phyloP scores from a whole-genome alignment of 2,329 filamentous ascomycete genomes.

The Bipolaris oryzae region DNA sequence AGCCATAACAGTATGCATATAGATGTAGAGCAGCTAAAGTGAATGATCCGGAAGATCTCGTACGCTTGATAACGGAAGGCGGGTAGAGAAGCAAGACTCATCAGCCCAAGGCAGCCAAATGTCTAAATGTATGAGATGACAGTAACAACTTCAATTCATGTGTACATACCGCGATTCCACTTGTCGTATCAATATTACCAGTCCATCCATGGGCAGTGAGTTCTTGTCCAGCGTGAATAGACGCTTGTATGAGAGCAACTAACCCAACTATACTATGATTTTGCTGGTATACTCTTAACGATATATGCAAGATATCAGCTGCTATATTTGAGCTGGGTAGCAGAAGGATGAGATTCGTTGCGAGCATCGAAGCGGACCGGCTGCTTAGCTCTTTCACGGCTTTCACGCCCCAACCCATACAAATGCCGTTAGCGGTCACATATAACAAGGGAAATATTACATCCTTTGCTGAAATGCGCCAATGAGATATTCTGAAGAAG shows the following conservation, averaged over 20 bases:
- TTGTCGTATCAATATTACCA: background rate
- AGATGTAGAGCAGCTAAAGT: conserved; percentile 15
- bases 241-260: conserved; percentile 10
- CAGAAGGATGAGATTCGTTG: conserved; percentile 18
- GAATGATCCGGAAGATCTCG: conserved; percentile 11
- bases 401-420: conserved; percentile 6
- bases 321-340: conserved; percentile 8
- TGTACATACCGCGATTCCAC: background rate
- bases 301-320: conserved; percentile 15
- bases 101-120: conserved; percentile 6
- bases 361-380: conserved; percentile 13
- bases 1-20: conserved; percentile 20
- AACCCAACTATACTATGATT: conserved; percentile 11
- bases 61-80: conserved; percentile 4
- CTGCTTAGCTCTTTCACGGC: conserved; percentile 14
- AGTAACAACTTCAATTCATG: background rate
- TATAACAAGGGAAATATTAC: conserved; percentile 3
- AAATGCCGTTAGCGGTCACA: conserved; percentile 12
- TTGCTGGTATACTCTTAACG: conserved; percentile 5
- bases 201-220: conserved; percentile 1
- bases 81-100: conserved; percentile 10
- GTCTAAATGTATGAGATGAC: background rate
- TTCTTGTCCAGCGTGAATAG: conserved; percentile 8
- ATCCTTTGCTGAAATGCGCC: background rate
- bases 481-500: background rate